Percentiles rank a stretch among this genome's conserved stretches.
phyloP scores from a whole-genome alignment of 345 rosid genomes.

The Limnanthes douglasii region DNA sequence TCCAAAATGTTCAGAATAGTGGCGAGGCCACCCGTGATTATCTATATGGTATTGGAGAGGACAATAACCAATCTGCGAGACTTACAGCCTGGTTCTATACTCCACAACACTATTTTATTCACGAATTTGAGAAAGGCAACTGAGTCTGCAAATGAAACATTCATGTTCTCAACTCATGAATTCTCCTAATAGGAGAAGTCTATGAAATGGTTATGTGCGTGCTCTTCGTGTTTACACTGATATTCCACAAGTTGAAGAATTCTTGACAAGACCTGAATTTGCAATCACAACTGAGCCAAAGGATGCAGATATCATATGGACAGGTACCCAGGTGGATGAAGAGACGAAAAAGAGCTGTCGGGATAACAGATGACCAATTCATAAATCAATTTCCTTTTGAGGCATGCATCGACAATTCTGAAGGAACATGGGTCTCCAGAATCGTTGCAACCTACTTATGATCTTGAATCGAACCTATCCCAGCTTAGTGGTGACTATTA shows the following conservation, averaged over 20 bases:
- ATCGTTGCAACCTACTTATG: slow-evolving; percentile 87
- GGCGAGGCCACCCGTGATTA: slow-evolving; percentile 87
- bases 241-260: slow-evolving; percentile 79
- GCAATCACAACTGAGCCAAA: slow-evolving; percentile 52
- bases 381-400: slow-evolving; percentile 88
- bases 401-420: slow-evolving; percentile 64
- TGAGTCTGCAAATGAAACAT: slow-evolving; percentile 24
- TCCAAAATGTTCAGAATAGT: slow-evolving; percentile 30
- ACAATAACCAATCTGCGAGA: slow-evolving; percentile 82
- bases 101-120: slow-evolving; percentile 60
- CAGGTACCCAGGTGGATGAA: slow-evolving; percentile 76
- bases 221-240: slow-evolving; percentile 66
- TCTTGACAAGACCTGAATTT: slow-evolving; percentile 72
- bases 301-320: slow-evolving; percentile 90
- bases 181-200: slow-evolving; percentile 21
- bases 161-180: slow-evolving; percentile 13
- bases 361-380: slow-evolving; percentile 61
- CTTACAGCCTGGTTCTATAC: slow-evolving; percentile 89
- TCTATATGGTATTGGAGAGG: slow-evolving; percentile 82
- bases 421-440: slow-evolving; percentile 77
- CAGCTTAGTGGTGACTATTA: slow-evolving; percentile 74
- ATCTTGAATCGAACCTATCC: slow-evolving; percentile 64
- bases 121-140: slow-evolving; percentile 52
- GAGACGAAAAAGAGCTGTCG: slow-evolving; percentile 55
- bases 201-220: slow-evolving; percentile 27